A percentile compares a stretch with the other conserved stretches of the same genome.
phyloP scores from a whole-genome alignment of 2,329 filamentous ascomycete species.

The Akanthomyces lecanii region DNA sequence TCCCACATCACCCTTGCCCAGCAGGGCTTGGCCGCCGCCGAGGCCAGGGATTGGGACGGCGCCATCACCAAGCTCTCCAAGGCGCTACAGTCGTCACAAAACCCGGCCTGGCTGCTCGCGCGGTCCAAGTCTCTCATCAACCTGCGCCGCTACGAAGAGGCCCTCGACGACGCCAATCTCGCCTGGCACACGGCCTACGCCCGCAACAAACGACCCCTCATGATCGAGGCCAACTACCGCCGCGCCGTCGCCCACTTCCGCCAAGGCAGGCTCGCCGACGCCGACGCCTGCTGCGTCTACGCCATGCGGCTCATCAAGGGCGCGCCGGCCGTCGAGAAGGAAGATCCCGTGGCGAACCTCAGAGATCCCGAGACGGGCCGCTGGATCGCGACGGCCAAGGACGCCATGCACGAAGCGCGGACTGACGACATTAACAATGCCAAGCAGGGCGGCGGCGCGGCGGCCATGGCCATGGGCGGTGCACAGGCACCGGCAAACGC shows the following conservation, averaged over 20 bases:
- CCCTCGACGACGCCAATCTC: constrained; percentile 65
- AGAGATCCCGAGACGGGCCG: constrained; percentile 42
- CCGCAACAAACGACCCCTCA: constrained; percentile 69
- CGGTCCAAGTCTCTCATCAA: constrained; percentile 76
- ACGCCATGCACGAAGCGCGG: constrained; percentile 27
- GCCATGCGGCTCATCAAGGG: constrained; percentile 39
- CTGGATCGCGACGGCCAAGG: constrained; percentile 39
- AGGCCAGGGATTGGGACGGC: constrained; percentile 57
- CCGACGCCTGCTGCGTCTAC: constrained; percentile 65
- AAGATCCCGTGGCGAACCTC: constrained; percentile 26
- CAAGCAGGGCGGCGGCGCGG: constrained; percentile 2
- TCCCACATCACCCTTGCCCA: constrained; percentile 47
- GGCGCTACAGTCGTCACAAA: constrained; percentile 62
- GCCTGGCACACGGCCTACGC: constrained; percentile 59
- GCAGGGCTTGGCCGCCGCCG: constrained; percentile 62
- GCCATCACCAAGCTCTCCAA: constrained; percentile 66
- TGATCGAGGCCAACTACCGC: constrained; percentile 77
- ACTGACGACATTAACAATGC: constrained; percentile 30
- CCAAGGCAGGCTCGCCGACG: constrained; percentile 68
- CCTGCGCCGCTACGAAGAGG: constrained; percentile 54
- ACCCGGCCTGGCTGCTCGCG: constrained; percentile 74
- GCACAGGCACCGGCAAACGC: constrained; percentile 15
- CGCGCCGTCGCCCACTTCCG: constrained; percentile 70
- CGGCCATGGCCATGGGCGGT: constrained; percentile 7
- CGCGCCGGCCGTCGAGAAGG: constrained; percentile 28